Base-by-base conservation (phyloP, 2,329 filamentous ascomycete species). In the Colletotrichum brevisporum region DNA sequence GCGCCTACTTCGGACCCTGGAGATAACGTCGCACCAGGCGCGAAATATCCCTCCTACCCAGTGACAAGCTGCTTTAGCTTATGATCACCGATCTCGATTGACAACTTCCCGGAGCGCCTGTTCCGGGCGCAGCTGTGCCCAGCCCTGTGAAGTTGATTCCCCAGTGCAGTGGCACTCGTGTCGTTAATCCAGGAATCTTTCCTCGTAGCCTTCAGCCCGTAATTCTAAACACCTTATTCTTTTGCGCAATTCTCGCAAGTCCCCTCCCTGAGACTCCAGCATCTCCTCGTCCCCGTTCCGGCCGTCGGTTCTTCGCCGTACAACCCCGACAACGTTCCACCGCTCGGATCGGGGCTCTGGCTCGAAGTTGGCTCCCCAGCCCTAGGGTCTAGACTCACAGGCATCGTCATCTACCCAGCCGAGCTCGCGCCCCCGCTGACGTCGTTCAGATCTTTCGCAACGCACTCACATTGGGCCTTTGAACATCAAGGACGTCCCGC, bases 71-170 rank as follows among this genome's bases (percentile, higher is more conserved):
- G 64, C 55, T 64, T 45, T 41, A 26, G 64, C 55, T 64, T 45
- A 27, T 52, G 59, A 62, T 62, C 59, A 54, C 50, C 59, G 50
- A 62, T 62, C 59, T n/a, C 50, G 56, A 61, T 61, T 61, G 55
- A 55, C 62, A 36, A 36, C 31, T 36, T 36, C 27, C 62, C 67
- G 67, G 67, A 69, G 62, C 55, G 36, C 24, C 36, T 69, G 39
- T 26, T 69, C 66, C 66, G 66, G 50, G 8, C 26, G 39, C 43
- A 18, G 21, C 21, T 24, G 21, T 24, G 21, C 21, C 21, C 21
- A 24, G 21, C 21, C 21, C 21, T 24, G 21, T 24, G 21, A 24
- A 24, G 21, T 24, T 24, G 21, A 24, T 24, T 24, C 26, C 10
- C 9, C 21, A 26, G 27, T 24, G 45, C 10, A 21, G n/a, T 18